Base-by-base conservation (phyloP, 805 yeast species). In the Suhomyces emberorum region DNA sequence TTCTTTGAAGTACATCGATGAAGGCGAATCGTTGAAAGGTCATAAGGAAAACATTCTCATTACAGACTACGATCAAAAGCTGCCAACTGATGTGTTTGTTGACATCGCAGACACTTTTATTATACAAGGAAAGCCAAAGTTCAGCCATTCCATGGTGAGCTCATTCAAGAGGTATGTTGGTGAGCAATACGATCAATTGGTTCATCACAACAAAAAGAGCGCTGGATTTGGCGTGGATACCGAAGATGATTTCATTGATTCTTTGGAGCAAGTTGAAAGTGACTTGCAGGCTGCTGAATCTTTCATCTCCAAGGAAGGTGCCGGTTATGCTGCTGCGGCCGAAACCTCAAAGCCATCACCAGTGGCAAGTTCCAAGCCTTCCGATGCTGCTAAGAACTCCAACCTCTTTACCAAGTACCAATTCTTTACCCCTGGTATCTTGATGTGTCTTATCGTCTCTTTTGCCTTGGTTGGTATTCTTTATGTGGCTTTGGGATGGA, bases 361-460 rank as follows among this genome's bases (percentile, higher is more conserved):
- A n/a, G 19, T 38, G 25, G 14, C 29, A 4, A 5, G 8, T 18
- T 8, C 17, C 15, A 15, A 21, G n/a, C 7, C 16, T 24, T 9
- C 28, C 26, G 32, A 31, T 19, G 39, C 32, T 28, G 12, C 21
- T 32, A 33, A 37, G 18, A 14, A 47, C 35, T 59, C 67, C 9
- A 72, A 72, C 37, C 60, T 84, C 38, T 83, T 85, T 58, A 74
- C 77, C 39, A 67, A 72, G 42, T 85, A 84, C 59, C 75, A 74
- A 51, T 82, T 79, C 57, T 84, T 87, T 67, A 74, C 88, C 9
- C 81, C 89, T 11, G 97, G 95, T 15, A 68, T 91, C 41, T 78
- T 86, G 63, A 83, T 84, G 80, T 73, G 83, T 37, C 61, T 83
- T 41, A 59, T 89, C 28, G 88, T 87, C 12, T 69, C 87, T 3